Conservation (phyloP, 305 asterid genomes). For the Fraxinus platypoda region DNA sequence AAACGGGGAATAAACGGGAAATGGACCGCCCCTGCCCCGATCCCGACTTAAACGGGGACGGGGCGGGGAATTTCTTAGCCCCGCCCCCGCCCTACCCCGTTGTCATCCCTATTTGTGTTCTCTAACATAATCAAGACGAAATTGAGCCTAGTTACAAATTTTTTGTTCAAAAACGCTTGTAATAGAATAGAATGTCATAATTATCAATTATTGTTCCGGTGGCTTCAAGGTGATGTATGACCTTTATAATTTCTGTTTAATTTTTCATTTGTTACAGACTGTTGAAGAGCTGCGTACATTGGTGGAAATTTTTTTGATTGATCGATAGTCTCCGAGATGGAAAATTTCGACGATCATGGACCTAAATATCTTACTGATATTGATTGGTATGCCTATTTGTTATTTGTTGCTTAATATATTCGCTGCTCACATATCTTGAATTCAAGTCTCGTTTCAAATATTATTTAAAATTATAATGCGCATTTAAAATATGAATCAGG, state of each 20-base stretch:
- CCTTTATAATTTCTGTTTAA: neutral
- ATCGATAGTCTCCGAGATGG: conserved; percentile 47
- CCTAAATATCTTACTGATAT: conserved; percentile 41
- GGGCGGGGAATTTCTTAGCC: too few relatives aligned
- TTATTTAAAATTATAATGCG: too few relatives aligned
- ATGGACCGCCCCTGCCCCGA: too few relatives aligned
- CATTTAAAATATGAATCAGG: too few relatives aligned
- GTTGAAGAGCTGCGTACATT: neutral
- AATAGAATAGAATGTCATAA: neutral
- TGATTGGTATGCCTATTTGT: conserved; percentile 45
- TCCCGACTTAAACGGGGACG: too few relatives aligned
- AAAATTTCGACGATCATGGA: conserved; percentile 43
- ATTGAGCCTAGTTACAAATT: neutral
- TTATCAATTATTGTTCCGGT: neutral
- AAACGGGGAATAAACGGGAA: too few relatives aligned
- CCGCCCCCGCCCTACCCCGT: too few relatives aligned
- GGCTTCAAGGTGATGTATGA: neutral
- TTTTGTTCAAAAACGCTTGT: too few relatives aligned
- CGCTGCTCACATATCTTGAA: neutral
- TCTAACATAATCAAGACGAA: neutral
- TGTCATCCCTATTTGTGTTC: too few relatives aligned
- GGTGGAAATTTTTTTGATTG: neutral
- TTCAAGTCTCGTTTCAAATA: neutral
- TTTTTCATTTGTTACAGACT: neutral
- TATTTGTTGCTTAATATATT: neutral